Evolutionary conservation across 306 rosid species (phyloP).

Genomic region (Canavalia ensiformis): DNA sequence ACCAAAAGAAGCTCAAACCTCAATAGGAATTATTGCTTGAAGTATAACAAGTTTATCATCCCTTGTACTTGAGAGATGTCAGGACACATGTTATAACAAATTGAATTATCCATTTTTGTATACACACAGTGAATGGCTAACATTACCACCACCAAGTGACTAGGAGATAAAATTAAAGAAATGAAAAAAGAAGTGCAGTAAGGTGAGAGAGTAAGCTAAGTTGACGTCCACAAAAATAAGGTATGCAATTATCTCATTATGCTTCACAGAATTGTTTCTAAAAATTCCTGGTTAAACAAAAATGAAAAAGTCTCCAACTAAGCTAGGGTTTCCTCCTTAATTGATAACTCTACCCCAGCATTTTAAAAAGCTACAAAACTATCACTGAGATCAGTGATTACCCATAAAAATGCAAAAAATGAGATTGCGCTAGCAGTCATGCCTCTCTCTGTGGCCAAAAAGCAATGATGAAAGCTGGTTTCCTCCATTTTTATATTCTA

Average conservation of each 20-base stretch:
- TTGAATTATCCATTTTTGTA: not conserved
- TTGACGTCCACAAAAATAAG: not conserved
- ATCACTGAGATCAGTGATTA: not conserved
- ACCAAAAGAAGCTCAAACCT: not conserved
- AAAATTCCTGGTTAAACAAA: not conserved
- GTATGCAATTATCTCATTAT: not conserved
- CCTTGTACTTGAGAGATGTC: not conserved
- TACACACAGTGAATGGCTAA: not conserved
- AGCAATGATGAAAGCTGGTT: not conserved
- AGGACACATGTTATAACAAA: not conserved
- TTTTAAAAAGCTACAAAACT: not conserved
- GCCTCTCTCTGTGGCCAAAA: not conserved
- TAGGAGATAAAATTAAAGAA: not conserved
- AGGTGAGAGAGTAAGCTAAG: not conserved
- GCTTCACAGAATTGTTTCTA: not conserved
- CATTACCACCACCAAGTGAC: not conserved
- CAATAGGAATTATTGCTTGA: not conserved
- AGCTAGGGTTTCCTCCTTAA: slow-evolving; percentile 1
- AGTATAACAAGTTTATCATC: not conserved
- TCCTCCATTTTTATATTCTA: not conserved
- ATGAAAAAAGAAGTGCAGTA: not conserved
- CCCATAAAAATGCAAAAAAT: not conserved
- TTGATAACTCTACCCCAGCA: not conserved
- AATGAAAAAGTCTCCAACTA: slow-evolving; percentile 2
- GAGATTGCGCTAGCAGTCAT: not conserved